Percentiles rank a stretch among this genome's conserved stretches.
phyloP scores from a whole-genome alignment of 139 green algal species.

The Chlorella sp. region DNA sequence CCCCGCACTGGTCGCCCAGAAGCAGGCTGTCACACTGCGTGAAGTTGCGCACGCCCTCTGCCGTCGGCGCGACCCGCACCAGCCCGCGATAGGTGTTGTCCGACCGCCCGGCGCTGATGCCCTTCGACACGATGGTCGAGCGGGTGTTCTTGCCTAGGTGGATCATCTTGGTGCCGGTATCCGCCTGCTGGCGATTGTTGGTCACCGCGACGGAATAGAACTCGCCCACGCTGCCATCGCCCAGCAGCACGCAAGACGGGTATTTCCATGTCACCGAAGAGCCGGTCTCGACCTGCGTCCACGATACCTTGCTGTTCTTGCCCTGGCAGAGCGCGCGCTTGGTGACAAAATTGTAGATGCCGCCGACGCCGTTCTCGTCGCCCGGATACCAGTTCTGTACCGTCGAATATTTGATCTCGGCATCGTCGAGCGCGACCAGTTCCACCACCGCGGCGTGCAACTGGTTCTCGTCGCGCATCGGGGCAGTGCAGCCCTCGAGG shows the following conservation, averaged over 20 bases:
- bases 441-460: constrained; percentile 99
- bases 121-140: constrained; percentile 97
- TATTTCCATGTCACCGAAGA: constrained; percentile 99
- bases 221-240: constrained; percentile 95
- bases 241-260: constrained; percentile 91
- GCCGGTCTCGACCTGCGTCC: constrained; percentile 99
- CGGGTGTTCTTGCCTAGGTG: constrained; percentile 98
- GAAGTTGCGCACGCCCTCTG: constrained; percentile 91
- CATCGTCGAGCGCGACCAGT: constrained; percentile 80
- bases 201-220: constrained; percentile 99
- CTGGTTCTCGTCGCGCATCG: constrained; percentile 95
- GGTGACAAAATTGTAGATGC: constrained; percentile 99
- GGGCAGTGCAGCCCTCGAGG: constrained; percentile 98
- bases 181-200: constrained; percentile 95
- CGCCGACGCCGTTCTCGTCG: constrained; percentile 88
- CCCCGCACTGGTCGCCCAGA: constrained; percentile 94
- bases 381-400: constrained; percentile 95
- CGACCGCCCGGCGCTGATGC: constrained; percentile 92
- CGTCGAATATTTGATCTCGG: constrained; percentile 99
- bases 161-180: constrained; percentile 97
- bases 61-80: constrained; percentile 84
- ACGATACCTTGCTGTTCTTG: constrained; percentile 95
- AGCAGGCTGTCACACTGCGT: constrained; percentile 99
- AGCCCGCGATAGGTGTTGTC: constrained; percentile 90
- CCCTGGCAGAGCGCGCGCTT: constrained; percentile 97